A percentile compares a stretch with the other conserved stretches of the same genome.
Conservation (phyloP, 2,329 filamentous ascomycete genomes). For the Akanthomyces uredinophilus region DNA sequence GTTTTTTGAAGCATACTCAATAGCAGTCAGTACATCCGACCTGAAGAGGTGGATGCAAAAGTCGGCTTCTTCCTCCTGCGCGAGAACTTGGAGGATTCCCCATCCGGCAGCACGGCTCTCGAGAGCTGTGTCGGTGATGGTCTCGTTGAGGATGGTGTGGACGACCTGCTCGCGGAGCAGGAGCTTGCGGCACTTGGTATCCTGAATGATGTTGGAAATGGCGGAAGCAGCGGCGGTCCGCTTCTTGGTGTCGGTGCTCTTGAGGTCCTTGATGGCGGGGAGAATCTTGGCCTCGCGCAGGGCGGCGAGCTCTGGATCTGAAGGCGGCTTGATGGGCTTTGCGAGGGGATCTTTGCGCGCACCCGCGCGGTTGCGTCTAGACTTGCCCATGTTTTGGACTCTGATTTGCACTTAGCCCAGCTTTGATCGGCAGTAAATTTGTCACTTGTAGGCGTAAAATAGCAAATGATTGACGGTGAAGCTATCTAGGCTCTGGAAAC, state of each 20-base stretch:
- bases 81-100: conserved; percentile 58
- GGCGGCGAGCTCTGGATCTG: conserved; percentile 58
- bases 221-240: conserved; percentile 55
- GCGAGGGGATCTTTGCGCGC: conserved; percentile 49
- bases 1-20: conserved; percentile 50
- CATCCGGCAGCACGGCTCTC: conserved; percentile 63
- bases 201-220: conserved; percentile 57
- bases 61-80: conserved; percentile 59
- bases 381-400: conserved; percentile 49
- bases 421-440: not conserved
- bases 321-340: conserved; percentile 54
- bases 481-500: not conserved
- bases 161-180: conserved; percentile 63
- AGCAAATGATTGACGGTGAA: not conserved
- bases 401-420: not conserved
- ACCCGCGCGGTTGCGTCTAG: conserved; percentile 48
- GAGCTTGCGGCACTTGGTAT: conserved; percentile 57
- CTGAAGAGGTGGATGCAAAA: conserved; percentile 63
- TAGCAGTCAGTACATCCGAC: conserved; percentile 55
- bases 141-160: conserved; percentile 57
- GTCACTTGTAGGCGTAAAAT: not conserved
- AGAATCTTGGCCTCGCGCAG: conserved; percentile 59
- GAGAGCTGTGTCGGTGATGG: conserved; percentile 56
- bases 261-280: conserved; percentile 56
- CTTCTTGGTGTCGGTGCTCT: conserved; percentile 54